Evolutionary conservation across 768 basidiomycete species (phyloP), one percentile per base, ranked within the genome.

Genomic region (Tricholoma sp.): DNA sequence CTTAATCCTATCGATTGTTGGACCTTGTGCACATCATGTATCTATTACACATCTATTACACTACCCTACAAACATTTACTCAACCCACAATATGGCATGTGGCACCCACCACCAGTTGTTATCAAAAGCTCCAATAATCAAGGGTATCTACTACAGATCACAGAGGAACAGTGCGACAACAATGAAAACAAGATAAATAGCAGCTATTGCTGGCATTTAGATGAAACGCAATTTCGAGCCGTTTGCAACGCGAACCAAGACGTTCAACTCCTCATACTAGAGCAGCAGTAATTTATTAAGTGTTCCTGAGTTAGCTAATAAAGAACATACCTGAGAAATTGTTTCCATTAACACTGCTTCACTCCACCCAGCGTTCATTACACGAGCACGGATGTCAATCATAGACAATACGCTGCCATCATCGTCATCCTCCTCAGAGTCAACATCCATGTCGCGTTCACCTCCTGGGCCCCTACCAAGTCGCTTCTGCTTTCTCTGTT

Each of bases 291-390:
- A 29, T 13, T 37, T 61, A 44, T 34, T 50, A 56, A 54, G 64
- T 58, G 53, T 50, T 65, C 24, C 56, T 2, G n/a, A 13, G 17
- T 9, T 24, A 45, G 6, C 6, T 51, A 48, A 51, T 41, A 53
- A 20, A 12, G 57, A 28, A 67, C 85, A 69, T 65, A 94, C 94
- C 77, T 89, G 79, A 15, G 77, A 64, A 51, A 98, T 88, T 0
- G 92, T 91, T 59, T 91, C 86, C 77, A 88, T 91, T 12, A 99
- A 79, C 70, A 94, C 89, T 1, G 80, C 84, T 68, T 99, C 96
- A 12, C 93, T 98, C 72, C 88, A 97, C 15, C 95, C 95, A 61
- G 84, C 85, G 47, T 84, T 86, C 55, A 95, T 72, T 10, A 98
- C 88, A 37, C 94, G 83, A 48, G 88, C 85, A 32, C 95, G 83